Evolutionary conservation across 2,329 filamentous ascomycete species (phyloP).

Genomic region (Verticillium isaacii): DNA sequence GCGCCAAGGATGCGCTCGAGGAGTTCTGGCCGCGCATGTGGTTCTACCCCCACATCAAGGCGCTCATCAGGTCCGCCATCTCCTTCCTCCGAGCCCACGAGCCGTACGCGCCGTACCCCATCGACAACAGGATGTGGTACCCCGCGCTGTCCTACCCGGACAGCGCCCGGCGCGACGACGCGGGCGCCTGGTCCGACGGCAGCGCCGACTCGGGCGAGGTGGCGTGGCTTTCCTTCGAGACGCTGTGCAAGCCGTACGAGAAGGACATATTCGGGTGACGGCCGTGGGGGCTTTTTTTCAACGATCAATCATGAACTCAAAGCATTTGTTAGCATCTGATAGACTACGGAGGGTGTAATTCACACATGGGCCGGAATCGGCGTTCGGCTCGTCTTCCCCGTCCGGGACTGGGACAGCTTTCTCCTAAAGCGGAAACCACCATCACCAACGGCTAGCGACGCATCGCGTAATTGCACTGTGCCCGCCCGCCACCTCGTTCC

Average conservation of each 20-base stretch:
- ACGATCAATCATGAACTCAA: background rate
- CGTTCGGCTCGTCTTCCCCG: background rate
- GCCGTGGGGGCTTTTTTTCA: background rate
- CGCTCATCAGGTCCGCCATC: constrained; percentile 23
- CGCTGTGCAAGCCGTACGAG: constrained; percentile 9
- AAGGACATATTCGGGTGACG: constrained; percentile 7
- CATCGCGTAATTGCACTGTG: background rate
- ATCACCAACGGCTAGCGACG: background rate
- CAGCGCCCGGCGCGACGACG: constrained; percentile 7
- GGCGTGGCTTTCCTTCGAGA: constrained; percentile 11
- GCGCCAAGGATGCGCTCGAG: constrained; percentile 25
- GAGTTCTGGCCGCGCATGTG: constrained; percentile 28
- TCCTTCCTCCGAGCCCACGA: constrained; percentile 16
- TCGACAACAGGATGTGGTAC: constrained; percentile 26
- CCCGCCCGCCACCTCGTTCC: background rate
- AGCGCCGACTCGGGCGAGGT: constrained; percentile 10
- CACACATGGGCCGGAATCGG: background rate
- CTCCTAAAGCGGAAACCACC: background rate
- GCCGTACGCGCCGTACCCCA: constrained; percentile 18
- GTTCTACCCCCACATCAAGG: constrained; percentile 29
- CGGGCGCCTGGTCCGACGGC: constrained; percentile 12
- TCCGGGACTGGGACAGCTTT: no score
- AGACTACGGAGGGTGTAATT: background rate
- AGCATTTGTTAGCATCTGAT: background rate
- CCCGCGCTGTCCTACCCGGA: constrained; percentile 10